phyloP scores from a whole-genome alignment of 1,139 yeast species.

The Yamadazyma conglobata region DNA sequence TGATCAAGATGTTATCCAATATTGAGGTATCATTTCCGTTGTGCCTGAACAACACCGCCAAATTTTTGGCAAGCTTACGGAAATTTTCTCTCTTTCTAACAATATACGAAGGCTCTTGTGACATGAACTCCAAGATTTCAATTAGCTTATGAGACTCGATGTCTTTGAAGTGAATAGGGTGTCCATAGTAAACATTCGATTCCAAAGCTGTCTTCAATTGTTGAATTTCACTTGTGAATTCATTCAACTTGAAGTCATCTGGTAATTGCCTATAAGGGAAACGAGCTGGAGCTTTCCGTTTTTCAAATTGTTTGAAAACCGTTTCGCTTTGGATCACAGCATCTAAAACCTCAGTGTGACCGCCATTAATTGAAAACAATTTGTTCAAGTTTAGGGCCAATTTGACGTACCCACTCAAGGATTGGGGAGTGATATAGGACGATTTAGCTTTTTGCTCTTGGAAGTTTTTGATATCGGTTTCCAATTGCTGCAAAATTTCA shows the following conservation, averaged over 20 bases:
- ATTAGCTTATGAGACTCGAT: neutral
- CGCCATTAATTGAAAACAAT: constrained; percentile 28
- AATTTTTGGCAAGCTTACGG: constrained; percentile 29
- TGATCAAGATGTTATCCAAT: constrained; percentile 35
- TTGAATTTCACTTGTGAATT: constrained; percentile 30
- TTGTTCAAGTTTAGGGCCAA: constrained; percentile 16
- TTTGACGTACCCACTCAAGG: constrained; percentile 19
- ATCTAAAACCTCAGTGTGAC: constrained; percentile 33
- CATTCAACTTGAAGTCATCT: constrained; percentile 34
- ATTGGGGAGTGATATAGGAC: constrained; percentile 15
- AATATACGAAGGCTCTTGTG: constrained; percentile 17
- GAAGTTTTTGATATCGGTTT: constrained; percentile 17
- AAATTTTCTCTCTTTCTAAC: constrained; percentile 17
- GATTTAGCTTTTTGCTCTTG: constrained; percentile 12
- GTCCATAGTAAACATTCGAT: constrained; percentile 14
- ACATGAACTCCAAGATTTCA: constrained; percentile 13
- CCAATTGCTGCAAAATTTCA: constrained; percentile 17
- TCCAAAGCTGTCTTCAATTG: constrained; percentile 19
- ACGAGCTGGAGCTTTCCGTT: constrained; percentile 6
- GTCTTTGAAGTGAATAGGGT: constrained; percentile 1
- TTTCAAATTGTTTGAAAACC: constrained; percentile 24
- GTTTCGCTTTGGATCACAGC: constrained; percentile 24
- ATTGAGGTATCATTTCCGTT: constrained; percentile 32
- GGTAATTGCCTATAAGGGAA: constrained; percentile 34
- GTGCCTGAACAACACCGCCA: constrained; percentile 29